Evolutionary conservation across 2,329 filamentous ascomycete species (phyloP), one percentile per base, ranked within the genome.

Genomic region (Neofusicoccum sp.): DNA sequence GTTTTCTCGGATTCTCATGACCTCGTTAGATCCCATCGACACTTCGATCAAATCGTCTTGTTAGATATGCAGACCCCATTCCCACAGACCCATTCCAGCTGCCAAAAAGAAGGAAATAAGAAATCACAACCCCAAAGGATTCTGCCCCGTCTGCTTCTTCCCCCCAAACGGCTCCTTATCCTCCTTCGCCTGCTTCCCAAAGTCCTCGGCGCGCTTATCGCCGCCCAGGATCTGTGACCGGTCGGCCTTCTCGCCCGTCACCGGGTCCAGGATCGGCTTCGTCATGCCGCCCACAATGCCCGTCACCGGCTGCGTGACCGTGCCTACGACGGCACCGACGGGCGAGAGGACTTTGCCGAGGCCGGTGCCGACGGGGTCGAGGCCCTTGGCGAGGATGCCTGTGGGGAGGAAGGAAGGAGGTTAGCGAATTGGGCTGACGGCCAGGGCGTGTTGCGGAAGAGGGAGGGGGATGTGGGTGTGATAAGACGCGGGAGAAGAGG

Each of bases 141-240:
- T 77, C 14, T 71, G 47, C 20, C 71, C 74, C 47, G 71, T 74
- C 70, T 75, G 73, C 62, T 75, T 68, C 66, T 73, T 74, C 0
- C 73, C 73, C 1, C 67, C 74, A 65, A 77, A 70, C 45, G 66
- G 72, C 62, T 76, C 73, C 16, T 70, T 70, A 64, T 77, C 74
- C 30, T 28, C 7, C 51, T 56, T 20, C 3, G 49, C 47, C 48
- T 61, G 31, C 14, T 57, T 48, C 3, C 59, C 59, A 6, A 54
- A 61, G 33, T 61, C 59, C 49, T 61, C 40, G n/a, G 59, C 49
- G 59, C 72, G 73, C 65, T 77, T 77, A 41, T 75, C 66, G 1
- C 75, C 74, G 43, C 75, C 75, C 16, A 77, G 33, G 20, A 74
- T 34, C 64, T 76, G 74, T 12, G 65, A 67, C 26, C 66, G 66